Percentiles rank a stretch among this genome's conserved stretches.
Evolutionary conservation across 2,329 filamentous ascomycete genomes (phyloP).

Genomic region (Penicillium concentricum): DNA sequence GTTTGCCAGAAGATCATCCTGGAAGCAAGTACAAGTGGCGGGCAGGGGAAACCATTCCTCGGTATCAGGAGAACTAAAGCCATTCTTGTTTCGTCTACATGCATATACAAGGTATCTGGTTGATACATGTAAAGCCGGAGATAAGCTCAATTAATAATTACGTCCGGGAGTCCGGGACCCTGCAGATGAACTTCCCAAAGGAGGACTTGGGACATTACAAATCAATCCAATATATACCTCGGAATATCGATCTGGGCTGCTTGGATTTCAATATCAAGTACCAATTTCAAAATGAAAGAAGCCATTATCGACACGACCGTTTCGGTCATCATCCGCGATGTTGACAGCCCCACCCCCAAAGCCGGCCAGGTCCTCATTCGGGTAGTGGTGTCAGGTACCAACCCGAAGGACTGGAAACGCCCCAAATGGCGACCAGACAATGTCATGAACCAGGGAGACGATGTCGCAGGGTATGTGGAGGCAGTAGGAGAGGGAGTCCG

Average conservation of each 20-base stretch:
- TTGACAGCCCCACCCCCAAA: conserved; percentile 41
- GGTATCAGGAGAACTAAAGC: background rate
- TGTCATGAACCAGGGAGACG: conserved; percentile 49
- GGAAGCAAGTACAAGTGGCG: conserved; percentile 9
- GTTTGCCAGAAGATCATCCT: conserved; percentile 6
- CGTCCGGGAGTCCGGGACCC: background rate
- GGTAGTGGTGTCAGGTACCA: conserved; percentile 43
- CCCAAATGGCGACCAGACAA: conserved; percentile 11
- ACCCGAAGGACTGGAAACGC: conserved; percentile 52
- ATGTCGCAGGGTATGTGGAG: conserved; percentile 54
- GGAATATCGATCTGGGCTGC: background rate
- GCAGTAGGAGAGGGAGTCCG: conserved; percentile 52
- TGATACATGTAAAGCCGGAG: background rate
- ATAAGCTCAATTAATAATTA: background rate
- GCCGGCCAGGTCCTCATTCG: conserved; percentile 41
- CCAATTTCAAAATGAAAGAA: conserved; percentile 41
- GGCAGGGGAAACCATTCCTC: background rate
- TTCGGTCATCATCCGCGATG: conserved; percentile 42
- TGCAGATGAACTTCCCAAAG: no score
- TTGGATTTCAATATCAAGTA: background rate
- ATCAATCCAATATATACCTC: background rate
- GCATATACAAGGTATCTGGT: no score
- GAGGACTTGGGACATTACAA: background rate
- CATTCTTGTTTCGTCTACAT: no score
- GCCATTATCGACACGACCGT: conserved; percentile 35